Evolutionary conservation across 2,329 filamentous ascomycete genomes (phyloP).

Genomic region (Ophiognomonia clavigignenti-juglandacearum): DNA sequence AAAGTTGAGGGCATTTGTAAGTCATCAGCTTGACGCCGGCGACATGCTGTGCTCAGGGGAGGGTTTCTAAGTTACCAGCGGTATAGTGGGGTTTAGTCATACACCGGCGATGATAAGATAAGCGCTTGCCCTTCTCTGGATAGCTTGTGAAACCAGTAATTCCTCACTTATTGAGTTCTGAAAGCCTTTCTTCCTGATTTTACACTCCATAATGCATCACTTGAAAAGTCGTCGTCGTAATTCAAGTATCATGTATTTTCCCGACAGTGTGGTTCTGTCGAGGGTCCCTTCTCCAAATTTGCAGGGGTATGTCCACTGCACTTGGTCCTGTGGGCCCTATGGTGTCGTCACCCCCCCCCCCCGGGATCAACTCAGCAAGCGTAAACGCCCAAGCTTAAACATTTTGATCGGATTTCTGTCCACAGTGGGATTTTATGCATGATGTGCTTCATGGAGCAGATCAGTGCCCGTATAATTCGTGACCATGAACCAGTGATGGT

Average conservation of each 20-base stretch:
- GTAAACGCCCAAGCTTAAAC: too few relatives aligned
- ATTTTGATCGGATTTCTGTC: too few relatives aligned
- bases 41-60: conserved; percentile 5
- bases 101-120: conserved; percentile 10
- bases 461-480: too few relatives aligned
- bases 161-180: not conserved
- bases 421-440: too few relatives aligned
- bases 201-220: too few relatives aligned
- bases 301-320: too few relatives aligned
- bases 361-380: too few relatives aligned
- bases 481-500: not conserved
- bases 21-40: not conserved
- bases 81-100: conserved; percentile 13
- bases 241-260: not conserved
- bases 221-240: not conserved
- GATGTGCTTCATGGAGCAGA: too few relatives aligned
- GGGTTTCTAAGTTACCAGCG: too few relatives aligned
- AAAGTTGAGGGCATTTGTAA: conserved; percentile 1
- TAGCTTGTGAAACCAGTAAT: not conserved
- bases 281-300: not conserved
- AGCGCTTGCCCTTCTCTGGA: not conserved
- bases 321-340: too few relatives aligned
- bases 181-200: too few relatives aligned
- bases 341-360: too few relatives aligned
- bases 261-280: not conserved